These are phyloP conservation scores for Monosporascus sp. DNA, from an alignment of 2,329 filamentous ascomycete species.

Conservation along the genomic window DNA sequence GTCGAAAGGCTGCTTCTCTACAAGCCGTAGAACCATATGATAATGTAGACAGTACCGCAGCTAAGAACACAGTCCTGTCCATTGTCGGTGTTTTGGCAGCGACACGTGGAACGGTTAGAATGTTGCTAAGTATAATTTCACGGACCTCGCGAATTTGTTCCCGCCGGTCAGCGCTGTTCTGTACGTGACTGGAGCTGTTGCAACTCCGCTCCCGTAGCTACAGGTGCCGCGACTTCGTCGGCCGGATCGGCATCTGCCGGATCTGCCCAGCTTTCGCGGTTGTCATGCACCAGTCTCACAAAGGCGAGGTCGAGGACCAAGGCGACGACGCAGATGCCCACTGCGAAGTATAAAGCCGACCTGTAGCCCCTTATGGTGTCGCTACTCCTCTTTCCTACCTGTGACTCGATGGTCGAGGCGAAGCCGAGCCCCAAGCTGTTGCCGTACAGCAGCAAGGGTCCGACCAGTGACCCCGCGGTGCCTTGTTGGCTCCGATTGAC, in stretches of 20 bases:
- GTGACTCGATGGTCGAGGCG: constrained; percentile 30
- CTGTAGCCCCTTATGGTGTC: constrained; percentile 6
- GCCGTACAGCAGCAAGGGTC: constrained; percentile 38
- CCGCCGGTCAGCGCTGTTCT: constrained; percentile 1
- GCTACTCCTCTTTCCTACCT: constrained; percentile 4
- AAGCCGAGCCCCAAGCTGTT: constrained; percentile 38
- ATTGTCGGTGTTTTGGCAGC: no score
- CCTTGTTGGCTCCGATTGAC: constrained; percentile 44
- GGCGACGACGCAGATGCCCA: constrained; percentile 6
- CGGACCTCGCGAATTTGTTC: no score
- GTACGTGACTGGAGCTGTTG: constrained; percentile 3
- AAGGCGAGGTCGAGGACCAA: constrained; percentile 8
- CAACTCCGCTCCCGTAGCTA: constrained; percentile 8
- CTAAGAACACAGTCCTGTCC: no score
- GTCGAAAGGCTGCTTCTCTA: no score
- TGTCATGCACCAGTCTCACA: constrained; percentile 7
- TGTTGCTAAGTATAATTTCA: no score
- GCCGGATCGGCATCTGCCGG: constrained; percentile 9
- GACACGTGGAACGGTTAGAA: no score
- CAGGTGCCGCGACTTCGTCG: constrained; percentile 4
- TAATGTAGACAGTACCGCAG: no score
- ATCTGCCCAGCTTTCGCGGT: constrained; percentile 11
- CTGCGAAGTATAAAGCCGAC: constrained; percentile 8
- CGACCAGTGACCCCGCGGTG: constrained; percentile 44
- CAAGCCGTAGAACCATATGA: no score